These are phyloP conservation scores for Herpetomonas samuelpessoai DNA, from an alignment of 208 protist genomes.

Conservation along the genomic window DNA sequence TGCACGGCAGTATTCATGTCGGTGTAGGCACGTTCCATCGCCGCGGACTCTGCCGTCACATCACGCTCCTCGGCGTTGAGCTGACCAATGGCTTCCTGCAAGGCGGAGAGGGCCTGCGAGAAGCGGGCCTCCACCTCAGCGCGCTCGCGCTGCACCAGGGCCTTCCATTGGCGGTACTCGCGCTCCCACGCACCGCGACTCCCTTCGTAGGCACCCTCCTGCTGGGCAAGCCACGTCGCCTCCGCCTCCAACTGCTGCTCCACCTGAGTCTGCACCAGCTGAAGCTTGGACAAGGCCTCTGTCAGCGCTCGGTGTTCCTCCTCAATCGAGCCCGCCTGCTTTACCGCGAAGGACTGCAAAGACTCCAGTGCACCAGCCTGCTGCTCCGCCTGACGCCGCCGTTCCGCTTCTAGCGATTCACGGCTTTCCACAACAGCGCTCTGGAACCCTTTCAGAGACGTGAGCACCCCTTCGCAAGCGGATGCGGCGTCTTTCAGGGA, in stretches of 20 bases:
- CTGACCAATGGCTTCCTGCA: slow-evolving; percentile 35
- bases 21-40: slow-evolving; percentile 34
- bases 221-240: slow-evolving; percentile 56
- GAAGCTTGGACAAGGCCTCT: slow-evolving; percentile 41
- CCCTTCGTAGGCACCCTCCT: slow-evolving; percentile 39
- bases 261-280: slow-evolving; percentile 33
- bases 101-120: slow-evolving; percentile 26
- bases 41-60: slow-evolving; percentile 21
- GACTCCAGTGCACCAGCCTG: slow-evolving; percentile 28
- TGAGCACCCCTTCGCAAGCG: slow-evolving; percentile 30
- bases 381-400: slow-evolving; percentile 24
- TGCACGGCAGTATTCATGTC: slow-evolving; percentile 23
- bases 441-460: slow-evolving; percentile 47
- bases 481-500: slow-evolving; percentile 32
- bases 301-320: slow-evolving; percentile 40
- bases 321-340: slow-evolving; percentile 41
- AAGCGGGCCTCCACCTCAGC: slow-evolving; percentile 53
- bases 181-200: slow-evolving; percentile 61
- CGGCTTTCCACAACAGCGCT: slow-evolving; percentile 36
- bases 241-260: slow-evolving; percentile 65
- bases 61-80: slow-evolving; percentile 58
- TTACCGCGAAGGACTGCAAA: slow-evolving; percentile 40
- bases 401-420: slow-evolving; percentile 29
- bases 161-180: slow-evolving; percentile 70
- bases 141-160: slow-evolving; percentile 59